Conservation (phyloP, 2,329 filamentous ascomycete species). For the Apiospora aurea region DNA sequence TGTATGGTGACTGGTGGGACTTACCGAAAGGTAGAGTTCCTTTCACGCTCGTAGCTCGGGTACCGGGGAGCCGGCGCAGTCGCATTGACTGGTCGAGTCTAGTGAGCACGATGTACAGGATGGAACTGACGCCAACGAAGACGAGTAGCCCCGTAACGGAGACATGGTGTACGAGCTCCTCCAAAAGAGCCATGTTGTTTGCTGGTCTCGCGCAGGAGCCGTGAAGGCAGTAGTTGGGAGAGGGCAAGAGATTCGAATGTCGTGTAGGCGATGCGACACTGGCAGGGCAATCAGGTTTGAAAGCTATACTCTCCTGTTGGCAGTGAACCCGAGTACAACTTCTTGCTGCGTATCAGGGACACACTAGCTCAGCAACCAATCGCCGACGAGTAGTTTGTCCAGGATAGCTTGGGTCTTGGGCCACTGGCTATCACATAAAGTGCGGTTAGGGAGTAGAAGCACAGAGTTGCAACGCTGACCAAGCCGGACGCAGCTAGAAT, state of each 20-base stretch:
- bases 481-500: neutral
- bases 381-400: neutral
- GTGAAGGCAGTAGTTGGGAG: neutral
- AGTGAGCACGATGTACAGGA: slow-evolving; percentile 46
- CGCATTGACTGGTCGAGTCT: slow-evolving; percentile 52
- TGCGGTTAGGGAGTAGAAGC: neutral
- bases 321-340: neutral
- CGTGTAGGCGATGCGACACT: neutral
- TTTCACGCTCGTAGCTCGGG: slow-evolving; percentile 47
- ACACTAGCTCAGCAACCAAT: neutral
- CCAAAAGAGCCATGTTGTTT: slow-evolving; percentile 56
- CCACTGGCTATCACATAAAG: too few species aligned
- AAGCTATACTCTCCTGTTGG: neutral
- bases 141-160: slow-evolving; percentile 50
- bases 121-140: slow-evolving; percentile 46
- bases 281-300: neutral
- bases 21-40: slow-evolving; percentile 55
- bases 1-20: slow-evolving; percentile 28
- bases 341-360: neutral
- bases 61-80: slow-evolving; percentile 53
- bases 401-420: neutral
- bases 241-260: neutral
- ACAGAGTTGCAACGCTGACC: neutral
- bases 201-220: neutral
- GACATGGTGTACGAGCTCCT: slow-evolving; percentile 52